These are phyloP conservation scores for Letharia lupina DNA, from an alignment of 495 filamentous ascomycete species.

Conservation along the genomic window DNA sequence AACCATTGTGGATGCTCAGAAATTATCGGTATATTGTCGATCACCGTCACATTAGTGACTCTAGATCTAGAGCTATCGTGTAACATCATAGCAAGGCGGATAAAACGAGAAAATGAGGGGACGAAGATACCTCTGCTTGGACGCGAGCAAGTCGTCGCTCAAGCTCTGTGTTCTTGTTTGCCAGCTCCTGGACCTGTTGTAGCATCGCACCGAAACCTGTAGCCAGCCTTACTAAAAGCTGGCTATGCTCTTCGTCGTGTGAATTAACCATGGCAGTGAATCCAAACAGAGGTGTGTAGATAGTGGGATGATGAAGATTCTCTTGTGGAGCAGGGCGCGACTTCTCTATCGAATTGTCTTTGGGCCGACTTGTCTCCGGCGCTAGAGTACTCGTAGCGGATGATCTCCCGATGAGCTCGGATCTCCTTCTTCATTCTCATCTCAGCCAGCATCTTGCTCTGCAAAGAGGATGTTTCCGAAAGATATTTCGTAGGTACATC, in stretches of 20 bases:
- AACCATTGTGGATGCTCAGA: slow-evolving; percentile 12
- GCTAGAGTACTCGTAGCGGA: neutral
- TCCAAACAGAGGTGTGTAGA: neutral
- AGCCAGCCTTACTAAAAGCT: slow-evolving; percentile 33
- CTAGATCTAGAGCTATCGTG: slow-evolving; percentile 54
- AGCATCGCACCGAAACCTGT: slow-evolving; percentile 43
- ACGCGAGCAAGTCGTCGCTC: slow-evolving; percentile 37
- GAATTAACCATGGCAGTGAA: neutral
- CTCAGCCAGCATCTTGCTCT: too few species aligned
- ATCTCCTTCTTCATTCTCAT: neutral
- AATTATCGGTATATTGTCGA: slow-evolving; percentile 35
- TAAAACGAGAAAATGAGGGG: slow-evolving; percentile 13
- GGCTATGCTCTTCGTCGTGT: neutral
- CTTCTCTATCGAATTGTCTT: neutral
- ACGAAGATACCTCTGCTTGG: slow-evolving; percentile 39
- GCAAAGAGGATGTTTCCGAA: too few species aligned
- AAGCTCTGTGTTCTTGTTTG: slow-evolving; percentile 37
- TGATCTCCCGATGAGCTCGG: neutral
- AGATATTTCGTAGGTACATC: too few species aligned
- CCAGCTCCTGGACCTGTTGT: slow-evolving; percentile 41
- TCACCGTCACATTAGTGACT: slow-evolving; percentile 43
- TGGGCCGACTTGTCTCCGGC: neutral
- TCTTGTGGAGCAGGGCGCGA: neutral
- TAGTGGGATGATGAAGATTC: neutral
- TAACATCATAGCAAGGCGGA: slow-evolving; percentile 41